Evolutionary conservation across 768 basidiomycete genomes (phyloP).

Genomic region (Kwoniella dejecticola): DNA sequence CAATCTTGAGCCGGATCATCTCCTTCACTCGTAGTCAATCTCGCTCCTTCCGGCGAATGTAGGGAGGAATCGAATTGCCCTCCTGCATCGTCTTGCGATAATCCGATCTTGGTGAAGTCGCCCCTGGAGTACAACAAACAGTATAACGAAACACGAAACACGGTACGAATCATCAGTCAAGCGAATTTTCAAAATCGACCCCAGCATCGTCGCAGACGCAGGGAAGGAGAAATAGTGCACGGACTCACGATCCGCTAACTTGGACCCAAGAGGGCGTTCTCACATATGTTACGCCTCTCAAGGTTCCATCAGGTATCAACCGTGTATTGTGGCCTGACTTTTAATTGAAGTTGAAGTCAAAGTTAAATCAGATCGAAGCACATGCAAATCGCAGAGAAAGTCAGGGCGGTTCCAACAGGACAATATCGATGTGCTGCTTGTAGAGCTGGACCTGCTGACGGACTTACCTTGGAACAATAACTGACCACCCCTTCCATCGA

Average conservation of each 20-base stretch:
- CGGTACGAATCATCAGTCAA: neutral
- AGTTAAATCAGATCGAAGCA: too few relatives aligned
- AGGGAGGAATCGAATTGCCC: conserved; percentile 43
- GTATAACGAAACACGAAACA: too few relatives aligned
- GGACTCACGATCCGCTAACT: conserved; percentile 46
- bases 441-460: too few relatives aligned
- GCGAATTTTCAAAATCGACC: neutral
- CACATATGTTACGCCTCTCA: conserved; percentile 49
- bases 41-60: conserved; percentile 35
- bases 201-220: too few relatives aligned
- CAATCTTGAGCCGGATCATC: conserved; percentile 32
- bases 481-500: conserved; percentile 34
- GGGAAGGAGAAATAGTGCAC: neutral
- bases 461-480: conserved; percentile 45
- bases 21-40: conserved; percentile 26
- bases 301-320: conserved; percentile 46
- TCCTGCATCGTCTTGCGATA: conserved; percentile 39
- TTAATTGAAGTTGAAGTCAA: neutral
- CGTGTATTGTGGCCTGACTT: neutral
- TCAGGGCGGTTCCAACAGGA: too few relatives aligned
- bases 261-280: conserved; percentile 46
- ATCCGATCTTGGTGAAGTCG: conserved; percentile 50
- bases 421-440: too few relatives aligned
- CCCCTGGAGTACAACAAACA: conserved; percentile 30
- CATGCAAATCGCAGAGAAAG: too few relatives aligned